Base-by-base conservation (phyloP, 352 stramenopile genomes). In the Phytophthora agathidicida region DNA sequence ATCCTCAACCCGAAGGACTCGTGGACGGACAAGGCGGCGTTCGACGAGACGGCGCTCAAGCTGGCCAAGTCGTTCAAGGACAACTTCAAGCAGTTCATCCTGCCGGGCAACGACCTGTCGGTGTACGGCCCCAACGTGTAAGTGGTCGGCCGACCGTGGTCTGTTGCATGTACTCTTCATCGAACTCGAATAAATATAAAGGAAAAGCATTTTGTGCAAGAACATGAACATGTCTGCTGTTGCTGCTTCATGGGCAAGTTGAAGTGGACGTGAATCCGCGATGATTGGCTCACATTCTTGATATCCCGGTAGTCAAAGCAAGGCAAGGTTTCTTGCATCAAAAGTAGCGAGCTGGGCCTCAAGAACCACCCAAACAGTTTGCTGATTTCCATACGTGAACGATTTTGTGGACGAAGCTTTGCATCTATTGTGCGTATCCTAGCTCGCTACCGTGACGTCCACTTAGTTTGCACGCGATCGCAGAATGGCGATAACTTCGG, bases 1-100 rank as follows among this genome's bases (percentile, higher is more conserved):
- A 86, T 91, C 57, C 64, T 90, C 54, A 86, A 89, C 68, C 81
- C 83, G 17, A 79, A 74, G 58, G 83, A 91, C 56, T 78, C 83
- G 36, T 94, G 85, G 85, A 72, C 51, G 7, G 80, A 93, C 77
- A 93, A 94, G 75, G 73, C 48, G n/a, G 79, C 80, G 27, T 94
- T 91, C 58, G 75, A 88, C 39, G 77, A 80, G 27, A 89, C 80
- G 59, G 79, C 83, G 24, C 68, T 79, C 50, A 92, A 93, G 68
- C 72, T 94, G 50, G 85, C 85, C 37, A 68, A 68, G 46, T 75
- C 82, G 60, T 94, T 94, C 62, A 77, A 84, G 46, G 77, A 89
- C 11, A 91, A 94, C 73, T 94, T 94, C 65, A 87, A 81, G 71
- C 79, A 94, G 72, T 94, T 91, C 57, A 87, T 91, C 54, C 58